These are phyloP conservation scores for Talaromyces sp. DNA, from an alignment of 2,329 filamentous ascomycete genomes.

Conservation along the genomic window DNA sequence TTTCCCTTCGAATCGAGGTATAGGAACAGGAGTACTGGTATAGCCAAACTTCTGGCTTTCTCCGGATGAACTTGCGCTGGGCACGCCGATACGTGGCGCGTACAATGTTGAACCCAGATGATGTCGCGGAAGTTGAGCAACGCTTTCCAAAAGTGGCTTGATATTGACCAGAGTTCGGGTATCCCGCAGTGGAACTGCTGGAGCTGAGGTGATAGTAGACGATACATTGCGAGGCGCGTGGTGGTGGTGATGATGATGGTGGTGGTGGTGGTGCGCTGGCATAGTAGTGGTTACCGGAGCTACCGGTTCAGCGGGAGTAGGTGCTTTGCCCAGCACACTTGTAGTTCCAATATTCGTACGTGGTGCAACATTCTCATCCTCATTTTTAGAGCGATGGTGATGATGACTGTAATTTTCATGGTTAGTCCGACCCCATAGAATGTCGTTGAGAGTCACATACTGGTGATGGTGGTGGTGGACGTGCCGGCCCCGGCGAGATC, in stretches of 20 bases:
- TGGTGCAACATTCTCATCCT: conserved; percentile 42
- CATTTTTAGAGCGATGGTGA: conserved; percentile 54
- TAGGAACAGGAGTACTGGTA: conserved; percentile 61
- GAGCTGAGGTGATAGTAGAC: conserved; percentile 20
- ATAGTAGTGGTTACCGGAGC: conserved; percentile 17
- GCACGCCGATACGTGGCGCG: conserved; percentile 59
- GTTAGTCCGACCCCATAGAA: conserved; percentile 5
- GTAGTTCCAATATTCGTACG: conserved; percentile 26
- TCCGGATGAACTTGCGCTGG: conserved; percentile 38
- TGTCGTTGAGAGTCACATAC: conserved; percentile 37
- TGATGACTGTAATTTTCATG: conserved; percentile 39
- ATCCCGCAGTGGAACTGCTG: conserved; percentile 49
- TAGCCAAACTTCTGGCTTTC: conserved; percentile 57
- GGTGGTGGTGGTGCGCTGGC: conserved; percentile 39
- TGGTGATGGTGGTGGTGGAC: conserved; percentile 60
- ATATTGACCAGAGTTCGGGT: conserved; percentile 65
- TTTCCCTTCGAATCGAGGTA: conserved; percentile 73
- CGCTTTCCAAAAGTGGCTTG: conserved; percentile 67
- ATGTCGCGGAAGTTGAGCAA: conserved; percentile 66
- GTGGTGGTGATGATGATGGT: conserved; percentile 48
- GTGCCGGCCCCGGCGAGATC: conserved; percentile 57
- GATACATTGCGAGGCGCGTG: conserved; percentile 31
- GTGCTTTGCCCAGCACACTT: conserved; percentile 29
- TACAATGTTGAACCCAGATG: conserved; percentile 87
- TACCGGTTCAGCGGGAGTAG: conserved; percentile 28